Conservation (phyloP, 257 asterid genomes). For the Solanum ahanhuiri region DNA sequence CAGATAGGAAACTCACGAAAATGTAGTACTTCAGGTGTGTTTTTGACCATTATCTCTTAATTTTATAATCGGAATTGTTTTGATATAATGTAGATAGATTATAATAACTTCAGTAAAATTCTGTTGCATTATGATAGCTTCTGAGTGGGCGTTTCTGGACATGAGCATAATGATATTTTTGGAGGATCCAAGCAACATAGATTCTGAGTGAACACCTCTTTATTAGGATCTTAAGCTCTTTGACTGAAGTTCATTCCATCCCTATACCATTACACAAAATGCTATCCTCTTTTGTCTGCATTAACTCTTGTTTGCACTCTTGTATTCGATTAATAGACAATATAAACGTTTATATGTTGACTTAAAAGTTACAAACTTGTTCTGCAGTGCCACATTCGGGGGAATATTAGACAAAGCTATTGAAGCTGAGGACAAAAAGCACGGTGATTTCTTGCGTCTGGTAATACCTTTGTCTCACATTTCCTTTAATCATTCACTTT, state of each 20-base stretch:
- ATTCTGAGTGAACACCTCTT: not conserved
- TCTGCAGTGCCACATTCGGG: constrained; percentile 71
- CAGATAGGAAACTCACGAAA: not conserved
- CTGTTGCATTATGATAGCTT: not conserved
- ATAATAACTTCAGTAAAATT: not conserved
- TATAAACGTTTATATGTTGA: not conserved
- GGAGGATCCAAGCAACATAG: not conserved
- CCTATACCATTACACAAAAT: not conserved
- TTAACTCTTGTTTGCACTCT: not conserved
- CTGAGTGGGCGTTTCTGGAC: not conserved
- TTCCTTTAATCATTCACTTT: not conserved
- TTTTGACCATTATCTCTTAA: not conserved
- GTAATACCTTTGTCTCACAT: constrained; percentile 11
- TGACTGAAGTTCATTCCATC: not conserved
- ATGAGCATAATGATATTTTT: not conserved
- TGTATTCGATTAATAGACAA: not conserved
- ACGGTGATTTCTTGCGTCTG: constrained; percentile 86
- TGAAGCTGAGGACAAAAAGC: constrained; percentile 80
- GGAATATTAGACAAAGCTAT: constrained; percentile 81
- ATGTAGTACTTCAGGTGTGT: not conserved
- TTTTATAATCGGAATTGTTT: not conserved
- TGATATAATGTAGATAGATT: not conserved
- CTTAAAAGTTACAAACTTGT: not conserved
- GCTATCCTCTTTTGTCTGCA: not conserved
- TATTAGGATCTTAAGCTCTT: not conserved